Evolutionary conservation across 148 eudicot species (phyloP), one percentile per base, ranked within the genome.

Genomic region (Vaccinium darrowii): DNA sequence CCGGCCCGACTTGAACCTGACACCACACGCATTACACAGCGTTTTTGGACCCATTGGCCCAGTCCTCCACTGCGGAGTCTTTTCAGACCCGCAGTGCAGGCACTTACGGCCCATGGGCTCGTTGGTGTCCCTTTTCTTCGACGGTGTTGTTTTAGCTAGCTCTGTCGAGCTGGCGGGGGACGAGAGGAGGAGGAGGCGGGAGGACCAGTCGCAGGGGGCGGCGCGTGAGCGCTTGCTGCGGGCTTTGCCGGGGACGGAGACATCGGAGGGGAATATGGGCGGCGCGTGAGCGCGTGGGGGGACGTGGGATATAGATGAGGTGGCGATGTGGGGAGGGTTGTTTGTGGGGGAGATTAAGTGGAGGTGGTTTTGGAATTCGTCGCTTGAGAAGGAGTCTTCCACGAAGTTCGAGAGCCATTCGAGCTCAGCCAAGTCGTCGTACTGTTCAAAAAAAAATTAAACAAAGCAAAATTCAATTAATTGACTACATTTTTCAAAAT

Each of bases 21-120:
- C 99, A 39, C 99, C 99, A 50, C 99, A 97, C 0, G 99, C 99
- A 8, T 97, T 97, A 78, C 99, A 97, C 9, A 97, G 84, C 0
- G 99, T 97, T 76, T 97, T 97, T 3, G 98, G 98, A 27, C 99
- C 99, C 95, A 95, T 88, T 0, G 99, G 99, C 51, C 99, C 98
- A 15, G 96, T 91, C 69, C 99, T 86, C 99, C 99, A 97, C 50
- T 97, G 99, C 4, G 99, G 99, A 19, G 98, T 95, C 91, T 94
- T 97, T 43, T 97, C 99, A 0, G 99, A 94, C 21, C 89, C 94
- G 52, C 99, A 97, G 79, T 97, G 99, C 76, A 94, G 90, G 86
- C 99, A 96, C 83, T 91, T 90, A 57, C 98, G 85, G 7, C 88
- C 93, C 69, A 82, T 76, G 25, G 87, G 81, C 19, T 88, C 93